Base-by-base conservation (phyloP, 2,329 filamentous ascomycete genomes). In the Xylaria sp. region DNA sequence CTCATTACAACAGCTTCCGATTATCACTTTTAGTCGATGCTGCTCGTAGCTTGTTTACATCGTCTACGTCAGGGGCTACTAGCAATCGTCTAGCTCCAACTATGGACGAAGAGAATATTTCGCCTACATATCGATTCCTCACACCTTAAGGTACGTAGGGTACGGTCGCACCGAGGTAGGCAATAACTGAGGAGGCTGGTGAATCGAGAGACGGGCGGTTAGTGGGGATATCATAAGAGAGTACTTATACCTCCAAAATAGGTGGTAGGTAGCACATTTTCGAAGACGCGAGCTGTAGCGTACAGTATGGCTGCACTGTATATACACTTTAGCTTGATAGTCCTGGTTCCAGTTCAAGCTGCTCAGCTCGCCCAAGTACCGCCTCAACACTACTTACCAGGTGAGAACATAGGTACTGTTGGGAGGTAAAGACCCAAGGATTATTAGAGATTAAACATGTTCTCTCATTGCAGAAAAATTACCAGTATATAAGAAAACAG, bases 101-200 rank as follows among this genome's bases (percentile, higher is more conserved):
- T 28, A 3, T 28, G 28, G 28, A 28, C n/a, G 50, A n/a, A 8
- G 28, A 34, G 34, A 10, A 20, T 25, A 55, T 31, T 20, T 37
- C 15, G 3, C 18, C 2, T 20, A 37, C 12, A 10, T 46, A 46
- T n/a, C 41, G n/a, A 34, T 7, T 9, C 20, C 31, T 20, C n/a
- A 7, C 5, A 31, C 3, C n/a, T 6, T 2, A 31, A 18, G 28
- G 55, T 28, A 58, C 23, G 55, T 58, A n/a, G 39, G 9, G 34
- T 57, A 41, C 18, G 18, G 39, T 28, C 46, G 55, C 23, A 12
- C 39, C n/a, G 12, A 34, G 50, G 52, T 54, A 55, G 52, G 37
- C 15, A n/a, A 56, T 57, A 63, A 52, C 39, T 34, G 56, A 67
- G 65, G 68, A 63, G 68, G 68, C 46, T 68, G 68, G 58, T 41